Evolutionary conservation across 2,329 filamentous ascomycete species (phyloP).

Genomic region (Monosporascus sp.): DNA sequence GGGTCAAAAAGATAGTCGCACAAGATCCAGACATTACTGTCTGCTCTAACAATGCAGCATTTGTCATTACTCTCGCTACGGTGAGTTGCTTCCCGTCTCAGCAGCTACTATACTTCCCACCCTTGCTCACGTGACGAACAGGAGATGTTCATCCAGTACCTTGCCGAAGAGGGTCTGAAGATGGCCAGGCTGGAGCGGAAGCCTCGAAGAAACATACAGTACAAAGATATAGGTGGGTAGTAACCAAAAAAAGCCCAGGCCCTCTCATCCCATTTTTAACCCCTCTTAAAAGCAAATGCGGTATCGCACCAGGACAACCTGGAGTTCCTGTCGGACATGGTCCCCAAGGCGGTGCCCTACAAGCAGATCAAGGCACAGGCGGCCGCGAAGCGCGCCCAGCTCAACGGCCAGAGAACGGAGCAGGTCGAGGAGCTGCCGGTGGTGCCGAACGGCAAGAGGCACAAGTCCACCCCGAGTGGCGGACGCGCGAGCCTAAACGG

Average conservation of each 20-base stretch:
- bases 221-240: slow-evolving; percentile 76
- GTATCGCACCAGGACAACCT: slow-evolving; percentile 87
- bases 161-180: slow-evolving; percentile 78
- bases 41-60: slow-evolving; percentile 91
- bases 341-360: slow-evolving; percentile 80
- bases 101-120: not conserved
- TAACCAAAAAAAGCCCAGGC: not conserved
- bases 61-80: slow-evolving; percentile 87
- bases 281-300: slow-evolving; percentile 52
- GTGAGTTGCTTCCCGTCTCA: slow-evolving; percentile 38
- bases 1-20: slow-evolving; percentile 92
- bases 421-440: slow-evolving; percentile 2
- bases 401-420: slow-evolving; percentile 36
- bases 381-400: slow-evolving; percentile 42
- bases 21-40: slow-evolving; percentile 80
- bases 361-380: slow-evolving; percentile 69
- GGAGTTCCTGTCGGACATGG: slow-evolving; percentile 87
- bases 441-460: slow-evolving; percentile 32
- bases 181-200: slow-evolving; percentile 89
- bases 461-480: slow-evolving; percentile 20
- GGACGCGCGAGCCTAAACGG: slow-evolving; percentile 20
- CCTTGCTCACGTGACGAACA: slow-evolving; percentile 27
- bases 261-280: slow-evolving; percentile 1
- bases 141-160: slow-evolving; percentile 95
- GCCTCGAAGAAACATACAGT: slow-evolving; percentile 89